Base-by-base conservation (phyloP, 2,329 filamentous ascomycete genomes). In the Xylariaceae sp. region DNA sequence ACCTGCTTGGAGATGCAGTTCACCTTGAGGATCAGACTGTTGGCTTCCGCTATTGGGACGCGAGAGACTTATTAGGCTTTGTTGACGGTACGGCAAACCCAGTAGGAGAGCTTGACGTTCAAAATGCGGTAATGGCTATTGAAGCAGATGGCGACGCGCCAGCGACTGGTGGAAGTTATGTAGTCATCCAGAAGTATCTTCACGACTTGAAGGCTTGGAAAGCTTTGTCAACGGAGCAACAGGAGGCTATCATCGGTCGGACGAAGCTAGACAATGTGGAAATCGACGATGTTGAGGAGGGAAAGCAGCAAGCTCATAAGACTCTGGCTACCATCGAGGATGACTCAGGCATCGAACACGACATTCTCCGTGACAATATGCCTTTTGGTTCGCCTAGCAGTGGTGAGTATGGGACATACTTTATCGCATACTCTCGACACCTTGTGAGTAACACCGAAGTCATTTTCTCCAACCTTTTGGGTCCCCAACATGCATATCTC, bases 71-170 rank as follows among this genome's bases (percentile, higher is more conserved):
- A 0, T 68, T 82, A 0, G 78, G 78, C 1, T 82, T 82, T 42
- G 75, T 82, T 3, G 78, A 82, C 46, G 78, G 78, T 14, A 82
- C 77, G 0, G 78, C 78, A 2, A 82, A 82, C 50, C 78, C 78
- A 0, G 67, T 73, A 1, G 76, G 76, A 0, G 55, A 64, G 0
- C 68, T 63, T 0, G 69, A 63, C 1, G 66, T 78, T 0, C 55
- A 63, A 0, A 62, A 63, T 1, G 62, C 75, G 0, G 66, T 75
- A 2, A 58, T 80, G 2, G 59, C 79, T 8, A 14, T 37, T 27
- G 12, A 42, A 21, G 63, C 64, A 33, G 61, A 72, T 35, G 70
- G 74, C 22, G 61, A 72, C n/a, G 42, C 59, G 2, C 46, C 59
- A 2, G 56, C 57, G 0, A 59, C 50, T 1, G 75, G 75, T 1